phyloP scores from a whole-genome alignment of 208 protist species.

The Trichomonas vaginalis region DNA sequence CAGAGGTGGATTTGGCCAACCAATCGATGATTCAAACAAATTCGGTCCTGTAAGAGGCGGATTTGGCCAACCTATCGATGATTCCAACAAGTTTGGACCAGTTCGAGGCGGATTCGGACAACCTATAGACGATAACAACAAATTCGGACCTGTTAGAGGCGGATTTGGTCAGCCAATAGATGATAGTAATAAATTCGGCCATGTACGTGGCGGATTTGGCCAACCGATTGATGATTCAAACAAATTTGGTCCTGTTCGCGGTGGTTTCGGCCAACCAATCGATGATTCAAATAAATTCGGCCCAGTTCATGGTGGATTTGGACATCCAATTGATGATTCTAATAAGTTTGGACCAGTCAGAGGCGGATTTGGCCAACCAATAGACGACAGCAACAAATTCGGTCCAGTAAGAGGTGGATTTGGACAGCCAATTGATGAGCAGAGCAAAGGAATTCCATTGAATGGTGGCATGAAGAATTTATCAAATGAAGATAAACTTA shows the following conservation, averaged over 20 bases:
- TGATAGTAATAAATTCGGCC: background rate
- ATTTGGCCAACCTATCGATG: background rate
- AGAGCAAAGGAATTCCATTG: background rate
- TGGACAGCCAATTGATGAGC: background rate
- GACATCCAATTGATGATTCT: too few relatives aligned
- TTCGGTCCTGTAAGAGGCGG: background rate
- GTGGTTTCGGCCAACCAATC: background rate
- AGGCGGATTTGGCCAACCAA: background rate
- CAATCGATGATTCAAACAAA: background rate
- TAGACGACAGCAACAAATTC: background rate
- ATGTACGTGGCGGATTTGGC: background rate
- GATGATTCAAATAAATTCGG: background rate
- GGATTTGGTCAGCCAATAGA: background rate
- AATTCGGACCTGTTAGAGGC: background rate
- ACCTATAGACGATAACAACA: background rate
- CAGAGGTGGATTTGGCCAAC: background rate
- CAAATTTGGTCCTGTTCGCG: background rate
- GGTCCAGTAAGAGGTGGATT: background rate
- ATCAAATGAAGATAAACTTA: background rate
- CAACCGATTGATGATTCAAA: background rate
- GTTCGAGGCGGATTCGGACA: background rate
- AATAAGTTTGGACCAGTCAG: too few relatives aligned
- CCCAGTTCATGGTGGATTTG: background rate
- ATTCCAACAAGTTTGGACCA: background rate
- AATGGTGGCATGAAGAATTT: background rate